Percentiles rank a stretch among this genome's conserved stretches.
Evolutionary conservation across 202 grass and related monocot genomes (phyloP).

Genomic region (Schoenoplectus triqueter): DNA sequence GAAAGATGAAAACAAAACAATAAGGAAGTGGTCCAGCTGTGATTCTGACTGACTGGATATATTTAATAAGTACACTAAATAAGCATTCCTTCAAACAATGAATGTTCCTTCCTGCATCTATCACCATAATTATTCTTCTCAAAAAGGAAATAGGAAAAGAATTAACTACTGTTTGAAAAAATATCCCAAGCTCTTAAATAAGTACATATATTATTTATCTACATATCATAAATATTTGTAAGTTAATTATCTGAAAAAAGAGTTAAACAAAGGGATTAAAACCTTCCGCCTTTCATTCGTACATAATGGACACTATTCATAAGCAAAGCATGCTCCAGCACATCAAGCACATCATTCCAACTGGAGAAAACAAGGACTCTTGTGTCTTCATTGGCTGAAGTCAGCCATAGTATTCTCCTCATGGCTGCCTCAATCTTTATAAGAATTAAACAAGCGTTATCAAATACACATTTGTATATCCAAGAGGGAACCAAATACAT

Average conservation of each 20-base stretch:
- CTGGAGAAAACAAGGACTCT: conserved; percentile 96
- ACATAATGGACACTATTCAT: conserved; percentile 75
- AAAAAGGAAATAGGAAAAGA: neutral
- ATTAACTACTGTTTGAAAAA: neutral
- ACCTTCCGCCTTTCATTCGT: conserved; percentile 99
- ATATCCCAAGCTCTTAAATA: neutral
- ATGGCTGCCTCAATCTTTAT: conserved; percentile 82
- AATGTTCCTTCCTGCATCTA: neutral
- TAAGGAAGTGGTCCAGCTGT: neutral
- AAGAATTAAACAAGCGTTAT: conserved; percentile 37
- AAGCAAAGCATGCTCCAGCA: conserved; percentile 79
- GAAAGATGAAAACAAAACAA: neutral
- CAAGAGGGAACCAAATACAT: neutral
- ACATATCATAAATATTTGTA: neutral
- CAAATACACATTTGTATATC: conserved; percentile 14
- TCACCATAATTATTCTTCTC: neutral
- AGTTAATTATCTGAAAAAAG: conserved; percentile 30
- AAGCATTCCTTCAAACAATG: neutral
- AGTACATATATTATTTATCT: conserved; percentile 2
- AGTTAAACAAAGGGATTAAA: neutral
- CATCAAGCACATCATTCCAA: conserved; percentile 95
- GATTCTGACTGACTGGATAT: neutral
- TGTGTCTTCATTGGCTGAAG: conserved; percentile 57
- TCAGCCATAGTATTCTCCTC: conserved; percentile 89
- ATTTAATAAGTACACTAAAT: conserved; percentile 5